phyloP scores from a whole-genome alignment of 495 filamentous ascomycete species.

The Lasiosphaeria ovina region DNA sequence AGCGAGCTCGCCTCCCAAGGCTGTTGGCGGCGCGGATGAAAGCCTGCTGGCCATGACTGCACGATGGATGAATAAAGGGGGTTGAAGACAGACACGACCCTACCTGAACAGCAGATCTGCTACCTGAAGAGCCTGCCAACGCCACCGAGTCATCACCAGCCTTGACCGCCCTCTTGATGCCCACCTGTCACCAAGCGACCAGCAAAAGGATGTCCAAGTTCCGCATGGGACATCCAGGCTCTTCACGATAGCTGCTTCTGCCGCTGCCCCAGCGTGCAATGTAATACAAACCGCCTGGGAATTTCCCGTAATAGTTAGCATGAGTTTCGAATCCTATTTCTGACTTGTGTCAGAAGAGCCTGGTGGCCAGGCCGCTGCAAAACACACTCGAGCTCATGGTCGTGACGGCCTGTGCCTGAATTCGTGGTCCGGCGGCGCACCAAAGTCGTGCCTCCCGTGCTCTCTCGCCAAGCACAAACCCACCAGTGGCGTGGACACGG shows the following conservation, averaged over 20 bases:
- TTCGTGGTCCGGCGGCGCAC: background rate
- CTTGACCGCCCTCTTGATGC: constrained; percentile 1
- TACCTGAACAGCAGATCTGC: too few species aligned
- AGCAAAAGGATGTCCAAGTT: too few species aligned
- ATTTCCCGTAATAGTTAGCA: background rate
- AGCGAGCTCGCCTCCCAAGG: background rate
- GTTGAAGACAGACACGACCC: too few species aligned
- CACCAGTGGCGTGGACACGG: background rate
- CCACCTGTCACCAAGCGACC: background rate
- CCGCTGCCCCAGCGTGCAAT: too few species aligned
- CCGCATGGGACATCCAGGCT: too few species aligned
- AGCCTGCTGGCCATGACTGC: too few species aligned
- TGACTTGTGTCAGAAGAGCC: constrained; percentile 11
- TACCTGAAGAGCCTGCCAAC: background rate
- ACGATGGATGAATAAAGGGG: too few species aligned
- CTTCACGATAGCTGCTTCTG: too few species aligned
- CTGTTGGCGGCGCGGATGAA: too few species aligned
- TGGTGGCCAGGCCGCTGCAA: background rate
- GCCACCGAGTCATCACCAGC: constrained; percentile 1
- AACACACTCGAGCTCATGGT: background rate
- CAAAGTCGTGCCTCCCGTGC: background rate
- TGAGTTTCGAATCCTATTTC: constrained; percentile 8
- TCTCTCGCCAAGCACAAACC: background rate
- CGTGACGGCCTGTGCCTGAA: constrained; percentile 3
- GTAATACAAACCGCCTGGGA: too few species aligned